Evolutionary conservation across 805 yeast species (phyloP).

Genomic region (Monosporozyma solicola): DNA sequence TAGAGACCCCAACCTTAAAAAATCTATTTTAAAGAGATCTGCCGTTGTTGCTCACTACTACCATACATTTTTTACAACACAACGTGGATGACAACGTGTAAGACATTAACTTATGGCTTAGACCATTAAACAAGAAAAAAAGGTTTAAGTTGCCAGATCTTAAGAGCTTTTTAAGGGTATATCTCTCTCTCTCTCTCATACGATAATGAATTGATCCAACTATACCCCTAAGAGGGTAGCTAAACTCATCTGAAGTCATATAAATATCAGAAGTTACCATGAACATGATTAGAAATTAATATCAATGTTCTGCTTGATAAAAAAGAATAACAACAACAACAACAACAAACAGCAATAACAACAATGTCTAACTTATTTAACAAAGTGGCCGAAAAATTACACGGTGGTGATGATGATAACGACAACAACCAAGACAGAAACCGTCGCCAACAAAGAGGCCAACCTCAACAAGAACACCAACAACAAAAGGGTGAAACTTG

Average conservation of each 20-base stretch:
- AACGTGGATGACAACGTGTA: background rate
- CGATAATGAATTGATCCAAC: background rate
- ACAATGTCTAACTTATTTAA: slow-evolving; percentile 27
- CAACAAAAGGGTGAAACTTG: background rate
- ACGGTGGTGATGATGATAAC: slow-evolving; percentile 15
- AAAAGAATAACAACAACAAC: background rate
- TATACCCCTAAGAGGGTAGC: background rate
- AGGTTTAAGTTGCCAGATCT: background rate
- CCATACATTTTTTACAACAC: background rate
- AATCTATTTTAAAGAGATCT: background rate
- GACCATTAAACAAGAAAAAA: background rate
- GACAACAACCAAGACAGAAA: slow-evolving; percentile 6
- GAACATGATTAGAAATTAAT: background rate
- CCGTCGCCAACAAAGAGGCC: slow-evolving; percentile 3
- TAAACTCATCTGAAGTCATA: background rate
- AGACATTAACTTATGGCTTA: background rate
- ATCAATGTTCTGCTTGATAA: background rate
- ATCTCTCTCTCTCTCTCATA: background rate
- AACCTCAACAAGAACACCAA: background rate
- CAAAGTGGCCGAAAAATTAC: slow-evolving; percentile 26
- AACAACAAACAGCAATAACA: background rate
- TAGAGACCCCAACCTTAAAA: background rate
- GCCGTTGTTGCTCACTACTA: background rate
- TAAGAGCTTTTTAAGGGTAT: background rate
- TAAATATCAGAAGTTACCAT: background rate